Conservation (phyloP, 2,329 filamentous ascomycete species). For the Colletotrichum karsti region DNA sequence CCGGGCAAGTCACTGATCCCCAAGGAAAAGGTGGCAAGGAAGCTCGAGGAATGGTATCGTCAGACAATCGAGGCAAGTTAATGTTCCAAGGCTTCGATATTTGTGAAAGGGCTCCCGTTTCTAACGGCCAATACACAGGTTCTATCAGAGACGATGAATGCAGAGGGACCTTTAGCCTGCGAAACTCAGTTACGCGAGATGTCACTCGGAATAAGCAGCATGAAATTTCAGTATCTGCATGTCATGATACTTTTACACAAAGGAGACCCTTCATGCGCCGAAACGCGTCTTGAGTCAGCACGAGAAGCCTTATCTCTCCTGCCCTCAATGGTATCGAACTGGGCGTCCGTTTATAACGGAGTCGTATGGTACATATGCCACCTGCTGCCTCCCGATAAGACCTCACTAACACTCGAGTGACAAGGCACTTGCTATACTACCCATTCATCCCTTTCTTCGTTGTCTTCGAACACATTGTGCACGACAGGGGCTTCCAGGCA, state of each 20-base stretch:
- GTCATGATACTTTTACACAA: constrained; percentile 12
- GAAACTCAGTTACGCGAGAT: constrained; percentile 5
- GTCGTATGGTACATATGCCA: constrained; percentile 18
- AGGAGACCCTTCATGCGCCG: neutral
- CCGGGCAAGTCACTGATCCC: neutral
- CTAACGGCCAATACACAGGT: neutral
- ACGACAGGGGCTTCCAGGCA: neutral
- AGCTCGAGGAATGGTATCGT: neutral
- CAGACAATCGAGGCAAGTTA: neutral
- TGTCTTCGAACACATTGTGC: neutral
- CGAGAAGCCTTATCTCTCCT: constrained; percentile 4
- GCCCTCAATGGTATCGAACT: constrained; percentile 2
- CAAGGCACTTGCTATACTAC: constrained; percentile 7
- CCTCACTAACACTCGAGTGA: neutral
- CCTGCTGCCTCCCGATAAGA: too few species aligned
- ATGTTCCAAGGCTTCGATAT: too few species aligned
- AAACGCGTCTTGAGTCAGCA: neutral
- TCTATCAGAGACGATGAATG: neutral
- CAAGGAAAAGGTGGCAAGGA: neutral
- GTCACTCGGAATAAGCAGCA: neutral
- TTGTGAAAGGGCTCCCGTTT: neutral
- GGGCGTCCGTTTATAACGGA: constrained; percentile 8
- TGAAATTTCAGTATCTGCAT: constrained; percentile 7
- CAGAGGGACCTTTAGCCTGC: neutral
- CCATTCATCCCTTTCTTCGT: constrained; percentile 13